Evolutionary conservation across 306 rosid species (phyloP).

Genomic region (Fragaria iinumae): DNA sequence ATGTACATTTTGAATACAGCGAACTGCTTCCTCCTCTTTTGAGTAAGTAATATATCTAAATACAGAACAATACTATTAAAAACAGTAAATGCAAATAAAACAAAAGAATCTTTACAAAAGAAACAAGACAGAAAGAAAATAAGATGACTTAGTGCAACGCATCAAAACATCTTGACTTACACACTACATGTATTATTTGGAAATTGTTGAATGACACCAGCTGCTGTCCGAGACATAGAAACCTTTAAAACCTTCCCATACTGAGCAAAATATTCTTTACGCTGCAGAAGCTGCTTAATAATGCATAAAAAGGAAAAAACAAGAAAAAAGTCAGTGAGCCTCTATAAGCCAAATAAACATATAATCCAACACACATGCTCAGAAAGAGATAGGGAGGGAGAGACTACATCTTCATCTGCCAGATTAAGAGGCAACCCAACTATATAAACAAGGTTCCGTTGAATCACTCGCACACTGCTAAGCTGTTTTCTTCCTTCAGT

Average conservation of each 20-base stretch:
- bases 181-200: slow-evolving; percentile 98
- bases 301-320: not conserved
- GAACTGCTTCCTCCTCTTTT: slow-evolving; percentile 94
- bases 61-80: not conserved
- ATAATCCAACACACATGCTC: not conserved
- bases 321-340: not conserved
- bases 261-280: slow-evolving; percentile 89
- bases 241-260: slow-evolving; percentile 98
- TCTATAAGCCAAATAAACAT: slow-evolving; percentile 1
- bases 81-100: not conserved
- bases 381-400: slow-evolving; percentile 21
- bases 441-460: slow-evolving; percentile 96
- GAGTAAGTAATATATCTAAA: slow-evolving; percentile 97
- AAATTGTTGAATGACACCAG: slow-evolving; percentile 96
- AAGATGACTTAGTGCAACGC: not conserved
- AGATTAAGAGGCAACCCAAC: slow-evolving; percentile 74
- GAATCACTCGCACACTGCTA: slow-evolving; percentile 94
- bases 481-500: slow-evolving; percentile 96
- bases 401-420: slow-evolving; percentile 89
- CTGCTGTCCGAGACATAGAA: slow-evolving; percentile 95
- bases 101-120: not conserved
- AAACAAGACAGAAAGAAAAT: not conserved
- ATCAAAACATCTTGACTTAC: slow-evolving; percentile 50
- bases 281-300: slow-evolving; percentile 76
- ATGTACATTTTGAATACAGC: slow-evolving; percentile 98